Evolutionary conservation across 2,329 filamentous ascomycete genomes (phyloP).

Genomic region (Thielaviopsis populi): DNA sequence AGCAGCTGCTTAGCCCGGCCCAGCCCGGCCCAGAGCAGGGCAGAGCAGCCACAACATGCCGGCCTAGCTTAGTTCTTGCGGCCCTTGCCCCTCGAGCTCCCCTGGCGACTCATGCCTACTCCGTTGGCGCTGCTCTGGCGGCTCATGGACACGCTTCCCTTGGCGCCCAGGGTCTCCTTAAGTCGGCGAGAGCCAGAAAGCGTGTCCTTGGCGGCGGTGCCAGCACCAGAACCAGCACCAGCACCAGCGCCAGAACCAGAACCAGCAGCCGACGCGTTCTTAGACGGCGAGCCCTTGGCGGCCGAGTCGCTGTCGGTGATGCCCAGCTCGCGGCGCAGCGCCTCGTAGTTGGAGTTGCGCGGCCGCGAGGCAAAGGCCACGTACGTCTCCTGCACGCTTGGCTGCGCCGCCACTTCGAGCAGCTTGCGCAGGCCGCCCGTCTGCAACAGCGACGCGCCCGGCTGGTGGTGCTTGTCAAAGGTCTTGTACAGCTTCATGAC

Average conservation of each 20-base stretch:
- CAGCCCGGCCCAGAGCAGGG: too few relatives aligned
- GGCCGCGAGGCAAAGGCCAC: constrained; percentile 32
- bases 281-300: constrained; percentile 18
- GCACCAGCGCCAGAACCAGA: neutral
- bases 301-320: constrained; percentile 29
- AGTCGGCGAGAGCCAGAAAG: constrained; percentile 37
- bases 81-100: constrained; percentile 35
- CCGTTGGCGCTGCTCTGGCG: constrained; percentile 41
- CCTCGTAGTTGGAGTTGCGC: constrained; percentile 31
- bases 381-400: constrained; percentile 33
- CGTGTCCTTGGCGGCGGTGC: constrained; percentile 33
- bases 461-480: constrained; percentile 38
- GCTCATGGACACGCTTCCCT: constrained; percentile 33
- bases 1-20: too few relatives aligned
- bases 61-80: too few relatives aligned
- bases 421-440: constrained; percentile 39
- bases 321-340: constrained; percentile 35
- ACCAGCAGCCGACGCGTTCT: neutral
- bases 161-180: constrained; percentile 33
- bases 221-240: too few relatives aligned
- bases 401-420: constrained; percentile 38
- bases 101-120: constrained; percentile 40
- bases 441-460: constrained; percentile 40
- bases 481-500: constrained; percentile 44
- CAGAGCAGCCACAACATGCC: too few relatives aligned